A percentile compares a stretch with the other conserved stretches of the same genome.
phyloP scores from a whole-genome alignment of 192 early-diverging fungal genomes.

The Coemansia aciculifera region DNA sequence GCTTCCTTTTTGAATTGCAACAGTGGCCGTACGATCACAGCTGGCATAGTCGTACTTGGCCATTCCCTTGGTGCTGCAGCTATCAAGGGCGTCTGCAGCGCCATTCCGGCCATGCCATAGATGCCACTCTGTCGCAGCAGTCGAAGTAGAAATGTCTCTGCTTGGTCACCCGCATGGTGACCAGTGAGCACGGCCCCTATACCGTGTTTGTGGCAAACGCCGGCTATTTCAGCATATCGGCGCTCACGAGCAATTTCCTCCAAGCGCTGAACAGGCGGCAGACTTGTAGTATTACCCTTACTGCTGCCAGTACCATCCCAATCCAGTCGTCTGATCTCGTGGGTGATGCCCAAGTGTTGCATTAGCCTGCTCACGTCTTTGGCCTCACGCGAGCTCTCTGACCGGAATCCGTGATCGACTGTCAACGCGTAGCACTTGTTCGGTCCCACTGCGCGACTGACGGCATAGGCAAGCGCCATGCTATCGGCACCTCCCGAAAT shows the following conservation, averaged over 20 bases:
- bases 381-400: conserved; percentile 45
- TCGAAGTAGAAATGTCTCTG: conserved; percentile 51
- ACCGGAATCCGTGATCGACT: conserved; percentile 47
- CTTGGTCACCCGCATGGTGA: conserved; percentile 53
- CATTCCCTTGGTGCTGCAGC: not conserved
- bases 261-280: conserved; percentile 28
- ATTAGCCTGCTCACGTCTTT: conserved; percentile 26
- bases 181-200: conserved; percentile 40
- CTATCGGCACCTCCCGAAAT: conserved; percentile 56
- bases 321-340: conserved; percentile 29
- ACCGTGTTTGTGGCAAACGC: conserved; percentile 10
- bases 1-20: conserved; percentile 27
- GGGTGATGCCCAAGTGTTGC: conserved; percentile 31
- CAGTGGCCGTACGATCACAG: conserved; percentile 43
- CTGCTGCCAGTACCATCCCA: not conserved
- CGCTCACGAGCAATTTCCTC: conserved; percentile 43
- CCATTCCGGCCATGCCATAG: conserved; percentile 45
- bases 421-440: conserved; percentile 43
- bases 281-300: not conserved
- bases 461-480: conserved; percentile 52
- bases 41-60: not conserved
- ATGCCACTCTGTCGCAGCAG: conserved; percentile 44
- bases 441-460: conserved; percentile 24
- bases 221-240: conserved; percentile 30
- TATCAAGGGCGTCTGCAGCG: conserved; percentile 16